A percentile compares a stretch with the other conserved stretches of the same genome.
phyloP scores from a whole-genome alignment of 1,284 basidiomycete genomes.

The Pulveroboletus sp. region DNA sequence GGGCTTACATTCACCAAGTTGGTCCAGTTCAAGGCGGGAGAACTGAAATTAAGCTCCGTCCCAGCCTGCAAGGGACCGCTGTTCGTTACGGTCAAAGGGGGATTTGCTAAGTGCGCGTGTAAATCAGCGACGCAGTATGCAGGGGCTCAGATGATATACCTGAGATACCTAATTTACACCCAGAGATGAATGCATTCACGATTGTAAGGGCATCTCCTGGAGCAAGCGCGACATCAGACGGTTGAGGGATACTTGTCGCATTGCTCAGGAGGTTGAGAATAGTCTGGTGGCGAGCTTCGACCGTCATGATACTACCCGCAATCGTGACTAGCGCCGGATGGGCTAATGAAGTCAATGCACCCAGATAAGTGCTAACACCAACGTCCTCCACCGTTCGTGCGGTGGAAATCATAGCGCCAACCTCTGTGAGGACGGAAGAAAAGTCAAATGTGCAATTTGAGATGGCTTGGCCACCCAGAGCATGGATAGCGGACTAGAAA shows the following conservation, averaged over 20 bases:
- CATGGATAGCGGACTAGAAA: conserved; percentile 47
- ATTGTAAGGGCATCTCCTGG: conserved; percentile 75
- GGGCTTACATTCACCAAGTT: conserved; percentile 46
- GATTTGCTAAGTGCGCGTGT: conserved; percentile 48
- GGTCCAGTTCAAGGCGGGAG: conserved; percentile 55
- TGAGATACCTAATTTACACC: conserved; percentile 65
- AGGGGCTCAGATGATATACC: conserved; percentile 41
- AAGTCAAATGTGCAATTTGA: conserved; percentile 72
- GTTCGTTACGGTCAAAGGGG: conserved; percentile 65
- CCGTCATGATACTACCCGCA: conserved; percentile 77
- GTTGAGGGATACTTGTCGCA: conserved; percentile 60
- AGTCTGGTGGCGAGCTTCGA: conserved; percentile 82
- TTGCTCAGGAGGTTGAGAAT: conserved; percentile 69
- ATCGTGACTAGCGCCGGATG: conserved; percentile 67
- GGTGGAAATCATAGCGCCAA: conserved; percentile 70
- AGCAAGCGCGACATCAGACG: conserved; percentile 71
- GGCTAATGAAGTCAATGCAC: conserved; percentile 64
- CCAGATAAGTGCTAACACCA: conserved; percentile 80
- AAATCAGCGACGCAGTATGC: not conserved
- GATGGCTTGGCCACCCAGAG: conserved; percentile 57
- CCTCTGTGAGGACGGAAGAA: conserved; percentile 60
- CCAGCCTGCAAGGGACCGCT: conserved; percentile 55
- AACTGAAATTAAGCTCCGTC: conserved; percentile 62
- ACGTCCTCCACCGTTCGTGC: conserved; percentile 80
- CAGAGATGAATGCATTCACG: conserved; percentile 71